These are phyloP conservation scores for Metrosideros polymorpha DNA, from an alignment of 441 rosid species.

Conservation along the genomic window DNA sequence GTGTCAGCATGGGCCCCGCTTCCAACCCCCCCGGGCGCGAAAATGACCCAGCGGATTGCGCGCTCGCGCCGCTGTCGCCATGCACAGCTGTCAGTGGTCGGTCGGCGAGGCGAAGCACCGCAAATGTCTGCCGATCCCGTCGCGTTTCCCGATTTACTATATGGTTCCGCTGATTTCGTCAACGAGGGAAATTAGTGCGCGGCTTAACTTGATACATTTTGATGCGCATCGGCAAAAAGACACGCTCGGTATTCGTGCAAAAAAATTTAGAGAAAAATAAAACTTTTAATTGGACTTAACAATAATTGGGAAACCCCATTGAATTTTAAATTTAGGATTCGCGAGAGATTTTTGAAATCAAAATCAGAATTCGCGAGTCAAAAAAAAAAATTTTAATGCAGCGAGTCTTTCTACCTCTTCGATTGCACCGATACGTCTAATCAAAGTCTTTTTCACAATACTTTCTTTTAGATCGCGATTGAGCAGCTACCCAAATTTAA, in stretches of 20 bases:
- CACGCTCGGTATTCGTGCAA: background rate
- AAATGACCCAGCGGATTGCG: background rate
- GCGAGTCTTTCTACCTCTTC: background rate
- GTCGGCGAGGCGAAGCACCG: background rate
- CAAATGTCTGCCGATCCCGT: background rate
- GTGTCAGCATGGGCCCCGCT: slow-evolving; percentile 13
- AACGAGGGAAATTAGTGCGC: background rate
- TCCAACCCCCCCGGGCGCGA: background rate
- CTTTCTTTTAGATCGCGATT: no score
- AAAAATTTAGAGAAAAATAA: background rate
- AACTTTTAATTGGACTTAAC: no score
- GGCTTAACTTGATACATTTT: background rate
- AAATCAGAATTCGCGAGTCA: no score
- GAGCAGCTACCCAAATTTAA: background rate
- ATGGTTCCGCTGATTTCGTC: background rate
- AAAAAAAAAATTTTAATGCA: no score
- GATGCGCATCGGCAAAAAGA: background rate
- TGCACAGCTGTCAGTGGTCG: slow-evolving; percentile 17
- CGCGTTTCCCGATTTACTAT: background rate
- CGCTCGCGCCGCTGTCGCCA: slow-evolving; percentile 12
- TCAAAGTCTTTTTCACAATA: background rate
- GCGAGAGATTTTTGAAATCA: background rate
- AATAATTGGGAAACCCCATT: no score
- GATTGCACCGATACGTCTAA: background rate
- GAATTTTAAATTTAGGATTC: no score